A percentile compares a stretch with the other conserved stretches of the same genome.
phyloP scores from a whole-genome alignment of 768 basidiomycete genomes.

The Kockovaella imperatae region DNA sequence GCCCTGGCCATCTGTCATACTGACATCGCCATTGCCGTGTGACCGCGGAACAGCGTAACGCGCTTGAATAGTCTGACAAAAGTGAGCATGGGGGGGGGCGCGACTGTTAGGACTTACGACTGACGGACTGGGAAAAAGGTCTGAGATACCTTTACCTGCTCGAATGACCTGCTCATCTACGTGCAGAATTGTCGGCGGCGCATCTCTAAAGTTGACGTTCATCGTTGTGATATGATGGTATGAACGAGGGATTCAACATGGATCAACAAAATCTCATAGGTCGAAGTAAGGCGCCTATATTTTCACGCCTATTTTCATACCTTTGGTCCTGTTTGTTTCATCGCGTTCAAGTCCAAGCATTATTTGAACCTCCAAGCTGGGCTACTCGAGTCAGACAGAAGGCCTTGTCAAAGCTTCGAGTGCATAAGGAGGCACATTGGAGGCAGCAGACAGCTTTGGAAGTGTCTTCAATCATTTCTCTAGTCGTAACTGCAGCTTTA shows the following conservation, averaged over 20 bases:
- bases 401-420: too few relatives aligned
- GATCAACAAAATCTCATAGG: background rate
- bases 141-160: slow-evolving; percentile 25
- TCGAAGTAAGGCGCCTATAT: background rate
- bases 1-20: slow-evolving; percentile 4
- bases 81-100: background rate
- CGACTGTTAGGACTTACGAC: slow-evolving; percentile 14
- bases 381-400: too few relatives aligned
- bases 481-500: too few relatives aligned
- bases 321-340: too few relatives aligned
- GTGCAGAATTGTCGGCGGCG: slow-evolving; percentile 23
- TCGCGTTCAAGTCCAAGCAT: too few relatives aligned
- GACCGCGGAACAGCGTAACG: slow-evolving; percentile 22
- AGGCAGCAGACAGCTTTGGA: too few relatives aligned
- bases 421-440: too few relatives aligned
- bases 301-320: background rate
- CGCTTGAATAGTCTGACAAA: slow-evolving; percentile 19
- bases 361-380: too few relatives aligned
- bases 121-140: slow-evolving; percentile 25
- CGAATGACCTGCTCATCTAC: slow-evolving; percentile 28
- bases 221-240: slow-evolving; percentile 4
- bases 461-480: too few relatives aligned
- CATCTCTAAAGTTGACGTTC: slow-evolving; percentile 21
- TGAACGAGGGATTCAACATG: background rate
- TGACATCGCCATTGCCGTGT: background rate